Evolutionary conservation across 1,284 basidiomycete genomes (phyloP), one percentile per base, ranked within the genome.

Genomic region (Ustilago bromivora): DNA sequence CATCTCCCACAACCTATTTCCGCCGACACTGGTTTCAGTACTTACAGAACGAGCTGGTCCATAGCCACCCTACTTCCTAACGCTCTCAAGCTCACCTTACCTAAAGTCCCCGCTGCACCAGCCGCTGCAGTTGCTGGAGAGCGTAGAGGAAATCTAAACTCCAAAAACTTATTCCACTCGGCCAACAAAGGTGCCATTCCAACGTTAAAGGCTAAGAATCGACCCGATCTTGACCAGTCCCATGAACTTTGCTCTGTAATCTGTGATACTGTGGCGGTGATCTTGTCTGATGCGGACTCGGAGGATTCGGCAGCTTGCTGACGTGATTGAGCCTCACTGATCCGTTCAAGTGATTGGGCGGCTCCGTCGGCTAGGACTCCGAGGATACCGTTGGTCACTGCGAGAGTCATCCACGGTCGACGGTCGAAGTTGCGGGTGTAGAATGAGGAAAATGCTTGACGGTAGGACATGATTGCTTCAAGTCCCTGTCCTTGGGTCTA

Each of bases 131-230:
- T 53, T 12, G 55, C 23, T 2, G 61, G 55, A 51, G 51, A 34
- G 2, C 72, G 52, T 34, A 85, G 63, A 0, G 83, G 85, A 55
- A 86, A 83, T 19, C 76, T 43, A 54, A 69, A 63, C 60, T 86
- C 85, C 46, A 86, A 65, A 60, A 83, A 84, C 19, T 73, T 57
- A 53, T 85, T 86, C 85, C 85, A 86, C 49, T 84, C 81, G 0
- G 81, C 83, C 13, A 86, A 59, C 19, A 84, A 38, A 2, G 85
- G 85, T 9, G 83, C 85, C 78, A 86, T 83, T 10, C 74, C 80
- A 4, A 79, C 74, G 23, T 82, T 82, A 61, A 84, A 86, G 17
- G 70, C 74, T 4, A 84, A 47, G 61, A 86, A 85, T 12, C 85
- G 61, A 10, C 58, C 73, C 0, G 79, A 80, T 52, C 85, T 73